Base-by-base conservation (phyloP, 2,329 filamentous ascomycete species). In the Calonectria ilicicola region DNA sequence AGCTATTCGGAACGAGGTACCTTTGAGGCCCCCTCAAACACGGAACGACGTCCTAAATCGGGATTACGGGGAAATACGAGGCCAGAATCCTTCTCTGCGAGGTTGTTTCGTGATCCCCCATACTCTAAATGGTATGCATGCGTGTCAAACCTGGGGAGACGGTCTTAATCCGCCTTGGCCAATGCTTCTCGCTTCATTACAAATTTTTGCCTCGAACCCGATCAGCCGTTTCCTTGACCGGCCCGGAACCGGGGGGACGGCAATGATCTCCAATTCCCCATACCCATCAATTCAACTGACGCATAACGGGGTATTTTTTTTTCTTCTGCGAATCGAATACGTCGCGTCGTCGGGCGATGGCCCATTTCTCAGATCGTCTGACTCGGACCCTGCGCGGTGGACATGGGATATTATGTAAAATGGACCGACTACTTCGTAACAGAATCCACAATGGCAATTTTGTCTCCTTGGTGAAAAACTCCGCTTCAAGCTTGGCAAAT, bases 331-430 rank as follows among this genome's bases (percentile, higher is more conserved):
- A 49, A 63, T 71, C 12, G 38, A 64, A 67, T 32, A 19, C 62
- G 46, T 26, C 62, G 62, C 42, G 38, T 67, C 64, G 56, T 66
- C 56, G 44, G 46, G 40, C 35, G 46, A 56, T 65, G 58, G 44
- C 64, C 68, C 62, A 53, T 71, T 35, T 44, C 38, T 27, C 47
- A 35, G 56, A 42, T 72, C 65, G 69, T 65, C 69, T 72, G 69
- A 65, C 65, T 72, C 65, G 56, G 38, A 17, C 38, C 58, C 64
- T 71, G 64, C 69, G 65, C 65, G 21, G 46, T 35, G 26, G 35
- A 32, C 49, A 72, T 72, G 60, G 70, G 29, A 47, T 21, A 73
- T 73, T 73, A 73, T 47, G 71, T 73, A 73, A 73, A 73, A 72
- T 73, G 67, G 58, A 73, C 67, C 71, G 71, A 73, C 67, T 73